Evolutionary conservation across 495 filamentous ascomycete genomes (phyloP).

Genomic region (Immersiella caudata): DNA sequence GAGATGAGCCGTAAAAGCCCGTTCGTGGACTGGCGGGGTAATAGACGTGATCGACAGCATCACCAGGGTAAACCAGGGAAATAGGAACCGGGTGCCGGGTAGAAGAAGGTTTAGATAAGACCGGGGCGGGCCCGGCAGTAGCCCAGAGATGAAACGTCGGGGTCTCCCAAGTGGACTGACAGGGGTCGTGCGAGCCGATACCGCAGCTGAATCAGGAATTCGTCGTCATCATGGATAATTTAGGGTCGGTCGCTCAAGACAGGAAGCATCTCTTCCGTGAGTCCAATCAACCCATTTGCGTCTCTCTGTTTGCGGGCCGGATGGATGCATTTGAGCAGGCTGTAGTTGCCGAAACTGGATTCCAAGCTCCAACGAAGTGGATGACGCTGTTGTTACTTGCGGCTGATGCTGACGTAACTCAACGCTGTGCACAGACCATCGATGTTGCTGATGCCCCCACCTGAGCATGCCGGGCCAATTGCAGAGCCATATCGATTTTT

Average conservation of each 20-base stretch:
- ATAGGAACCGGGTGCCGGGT: background rate
- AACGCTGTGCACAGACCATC: background rate
- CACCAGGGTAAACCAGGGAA: constrained; percentile 1
- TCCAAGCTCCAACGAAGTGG: background rate
- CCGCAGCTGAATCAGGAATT: background rate
- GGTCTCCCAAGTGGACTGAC: background rate
- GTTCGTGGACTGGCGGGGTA: too few species aligned
- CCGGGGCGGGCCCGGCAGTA: background rate
- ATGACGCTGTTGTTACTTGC: constrained; percentile 9
- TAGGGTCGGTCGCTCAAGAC: too few species aligned
- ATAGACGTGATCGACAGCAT: background rate
- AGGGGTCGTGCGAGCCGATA: background rate
- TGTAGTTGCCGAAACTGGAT: constrained; percentile 1
- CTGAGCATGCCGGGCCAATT: constrained; percentile 33
- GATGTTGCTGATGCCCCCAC: background rate
- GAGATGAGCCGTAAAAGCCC: too few species aligned
- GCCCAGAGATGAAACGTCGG: constrained; percentile 2
- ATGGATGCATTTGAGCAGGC: too few species aligned
- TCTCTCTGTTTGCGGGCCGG: too few species aligned
- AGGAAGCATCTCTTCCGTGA: too few species aligned
- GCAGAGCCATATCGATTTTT: constrained; percentile 24
- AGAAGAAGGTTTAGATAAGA: background rate
- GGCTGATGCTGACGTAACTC: constrained; percentile 16
- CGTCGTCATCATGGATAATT: background rate
- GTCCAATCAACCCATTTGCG: too few species aligned